Base-by-base conservation (phyloP, 257 asterid species). In the Nicotiana knightiana region DNA sequence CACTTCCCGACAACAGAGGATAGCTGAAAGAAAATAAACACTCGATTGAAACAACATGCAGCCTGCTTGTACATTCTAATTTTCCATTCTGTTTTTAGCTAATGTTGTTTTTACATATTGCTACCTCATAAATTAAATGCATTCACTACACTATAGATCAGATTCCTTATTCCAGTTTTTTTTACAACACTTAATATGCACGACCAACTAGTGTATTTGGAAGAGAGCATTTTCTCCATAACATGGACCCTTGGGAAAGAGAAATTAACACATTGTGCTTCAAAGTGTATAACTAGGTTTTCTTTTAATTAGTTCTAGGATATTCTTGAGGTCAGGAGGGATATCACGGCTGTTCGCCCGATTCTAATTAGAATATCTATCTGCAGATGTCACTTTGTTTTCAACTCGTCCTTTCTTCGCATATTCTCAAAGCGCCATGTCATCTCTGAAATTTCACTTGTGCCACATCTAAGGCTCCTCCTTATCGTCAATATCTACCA, bases 381-480 rank as follows among this genome's bases (percentile, higher is more conserved):
- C 70, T 64, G n/a, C 16, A 64, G 39, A 64, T 64, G 70, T 64
- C 46, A 33, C 75, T 33, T 8, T 13, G 51, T 67, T 24, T 16
- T 33, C 33, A 33, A 67, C 51, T 33, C 16, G 16, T 28, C 6
- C 39, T 64, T 64, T 33, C 75, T 67, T 67, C 15, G 11, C 18
- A 24, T 67, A 17, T 67, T 9, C 28, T 2, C 59, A 21, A 71
- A 46, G 61, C 37, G 24, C 24, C 78, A 21, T 21, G 6, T 21
- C 37, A 70, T 70, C 78, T 43, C 78, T 43, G 78, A 43, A n/a
- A 68, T 70, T 43, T 70, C 78, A 43, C 37, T 71, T 71, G 61
- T 24, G 78, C 78, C 32, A 46, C 37, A 71, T 71, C 78, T 46
- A 5, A 46, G 78, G 11, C 37, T 12, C 78, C 21, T 24, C 4